Conservation (phyloP, 176 grass and related monocot genomes). For the Neostapfia colusana region DNA sequence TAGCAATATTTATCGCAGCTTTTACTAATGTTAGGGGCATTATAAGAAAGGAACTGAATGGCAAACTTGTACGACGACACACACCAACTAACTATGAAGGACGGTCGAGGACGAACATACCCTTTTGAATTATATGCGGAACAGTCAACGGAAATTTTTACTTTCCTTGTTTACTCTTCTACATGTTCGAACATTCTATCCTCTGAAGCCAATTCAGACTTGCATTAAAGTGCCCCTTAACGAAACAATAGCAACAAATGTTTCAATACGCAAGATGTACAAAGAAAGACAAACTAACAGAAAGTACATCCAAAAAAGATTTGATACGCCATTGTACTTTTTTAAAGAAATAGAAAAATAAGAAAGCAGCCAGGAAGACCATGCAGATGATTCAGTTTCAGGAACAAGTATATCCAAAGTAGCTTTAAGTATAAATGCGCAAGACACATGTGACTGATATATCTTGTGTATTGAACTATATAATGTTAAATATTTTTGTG, state of each 20-base stretch:
- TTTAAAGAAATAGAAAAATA: not conserved
- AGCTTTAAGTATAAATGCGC: not conserved
- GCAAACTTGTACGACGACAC: too few species aligned
- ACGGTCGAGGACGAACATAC: too few species aligned
- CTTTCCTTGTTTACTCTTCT: not conserved
- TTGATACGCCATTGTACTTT: not conserved
- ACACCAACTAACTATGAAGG: too few species aligned
- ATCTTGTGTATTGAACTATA: slow-evolving; percentile 24
- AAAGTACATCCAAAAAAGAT: not conserved
- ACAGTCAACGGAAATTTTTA: not conserved
- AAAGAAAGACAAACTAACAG: not conserved
- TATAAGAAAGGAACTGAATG: too few species aligned
- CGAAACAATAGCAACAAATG: too few species aligned
- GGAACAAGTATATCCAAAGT: not conserved
- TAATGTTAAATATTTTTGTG: slow-evolving; percentile 23
- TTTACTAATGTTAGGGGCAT: too few species aligned
- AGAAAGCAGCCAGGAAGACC: slow-evolving; percentile 15
- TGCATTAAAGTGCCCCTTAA: not conserved
- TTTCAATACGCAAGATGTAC: not conserved
- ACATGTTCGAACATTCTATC: not conserved
- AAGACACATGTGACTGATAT: slow-evolving; percentile 3
- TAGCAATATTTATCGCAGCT: too few species aligned
- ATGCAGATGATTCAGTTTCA: not conserved
- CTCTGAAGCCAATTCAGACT: not conserved
- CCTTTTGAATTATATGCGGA: not conserved